Conservation (phyloP, 768 basidiomycete genomes). For the Punctularia strigosozonata region DNA sequence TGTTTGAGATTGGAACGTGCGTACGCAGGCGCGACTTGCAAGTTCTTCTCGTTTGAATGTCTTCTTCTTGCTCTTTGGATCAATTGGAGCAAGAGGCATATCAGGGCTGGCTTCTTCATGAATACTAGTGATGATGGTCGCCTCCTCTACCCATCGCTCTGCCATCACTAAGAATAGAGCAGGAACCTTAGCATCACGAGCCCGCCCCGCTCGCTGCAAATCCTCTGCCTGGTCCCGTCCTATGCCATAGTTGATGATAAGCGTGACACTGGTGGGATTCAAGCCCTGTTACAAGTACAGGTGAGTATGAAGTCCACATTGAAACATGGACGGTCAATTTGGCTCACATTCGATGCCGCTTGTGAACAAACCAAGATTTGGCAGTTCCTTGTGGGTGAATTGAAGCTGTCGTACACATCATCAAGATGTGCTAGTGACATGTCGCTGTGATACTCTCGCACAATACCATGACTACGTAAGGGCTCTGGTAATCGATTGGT, state of each 20-base stretch:
- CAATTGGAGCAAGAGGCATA: neutral
- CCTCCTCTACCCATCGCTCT: neutral
- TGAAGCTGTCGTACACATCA: neutral
- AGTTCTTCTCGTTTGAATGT: no score
- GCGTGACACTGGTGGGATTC: neutral
- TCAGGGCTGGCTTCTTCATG: no score
- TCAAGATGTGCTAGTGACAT: neutral
- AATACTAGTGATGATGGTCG: neutral
- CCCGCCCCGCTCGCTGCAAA: neutral
- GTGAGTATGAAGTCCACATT: neutral
- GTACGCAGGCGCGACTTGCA: neutral
- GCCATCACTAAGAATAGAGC: neutral
- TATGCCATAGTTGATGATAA: neutral
- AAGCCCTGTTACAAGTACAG: neutral
- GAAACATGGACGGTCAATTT: neutral
- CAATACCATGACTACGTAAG: neutral
- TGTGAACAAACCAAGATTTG: neutral
- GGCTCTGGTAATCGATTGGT: neutral
- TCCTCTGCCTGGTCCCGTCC: neutral
- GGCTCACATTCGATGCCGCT: neutral
- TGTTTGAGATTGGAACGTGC: neutral
- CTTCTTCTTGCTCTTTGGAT: neutral
- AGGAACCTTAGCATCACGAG: neutral
- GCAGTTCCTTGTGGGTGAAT: neutral
- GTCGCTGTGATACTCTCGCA: neutral